These are phyloP conservation scores for Sinapis alba DNA, from an alignment of 441 rosid species.

Conservation along the genomic window DNA sequence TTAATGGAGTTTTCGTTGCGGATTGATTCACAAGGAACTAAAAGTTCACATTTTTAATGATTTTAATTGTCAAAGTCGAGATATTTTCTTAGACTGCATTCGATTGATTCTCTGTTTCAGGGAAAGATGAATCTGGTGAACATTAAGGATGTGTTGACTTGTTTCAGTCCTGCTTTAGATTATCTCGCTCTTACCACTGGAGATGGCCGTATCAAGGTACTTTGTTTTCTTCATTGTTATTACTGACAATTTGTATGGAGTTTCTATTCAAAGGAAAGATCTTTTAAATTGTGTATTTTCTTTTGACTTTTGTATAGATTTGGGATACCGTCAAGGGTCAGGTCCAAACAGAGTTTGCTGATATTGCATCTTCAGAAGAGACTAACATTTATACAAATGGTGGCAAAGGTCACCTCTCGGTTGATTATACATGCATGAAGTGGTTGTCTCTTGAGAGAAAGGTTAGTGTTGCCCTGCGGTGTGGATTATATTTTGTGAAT, in stretches of 20 bases:
- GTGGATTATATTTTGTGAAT: neutral
- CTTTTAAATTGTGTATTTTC: constrained; percentile 5
- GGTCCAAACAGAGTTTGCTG: constrained; percentile 80
- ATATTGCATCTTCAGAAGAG: constrained; percentile 55
- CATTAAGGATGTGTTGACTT: constrained; percentile 69
- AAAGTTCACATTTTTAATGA: neutral
- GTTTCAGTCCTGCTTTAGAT: constrained; percentile 75
- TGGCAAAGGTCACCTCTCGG: constrained; percentile 69
- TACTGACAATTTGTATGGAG: too few species aligned
- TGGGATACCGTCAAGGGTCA: constrained; percentile 85
- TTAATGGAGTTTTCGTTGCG: constrained; percentile 1
- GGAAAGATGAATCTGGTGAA: constrained; percentile 46
- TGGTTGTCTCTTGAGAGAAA: constrained; percentile 70
- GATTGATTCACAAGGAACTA: neutral
- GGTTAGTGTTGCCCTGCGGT: constrained; percentile 39
- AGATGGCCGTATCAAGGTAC: constrained; percentile 87
- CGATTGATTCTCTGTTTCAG: constrained; percentile 28
- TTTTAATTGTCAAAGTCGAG: neutral
- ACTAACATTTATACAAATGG: constrained; percentile 45
- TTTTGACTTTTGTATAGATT: constrained; percentile 46
- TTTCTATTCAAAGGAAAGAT: neutral
- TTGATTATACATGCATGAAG: constrained; percentile 89
- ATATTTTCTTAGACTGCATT: neutral
- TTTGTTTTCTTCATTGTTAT: too few species aligned
- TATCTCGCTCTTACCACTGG: constrained; percentile 77